Evolutionary conservation across 2,329 filamentous ascomycete genomes (phyloP).

Genomic region (Cucurbitaria berberidis): DNA sequence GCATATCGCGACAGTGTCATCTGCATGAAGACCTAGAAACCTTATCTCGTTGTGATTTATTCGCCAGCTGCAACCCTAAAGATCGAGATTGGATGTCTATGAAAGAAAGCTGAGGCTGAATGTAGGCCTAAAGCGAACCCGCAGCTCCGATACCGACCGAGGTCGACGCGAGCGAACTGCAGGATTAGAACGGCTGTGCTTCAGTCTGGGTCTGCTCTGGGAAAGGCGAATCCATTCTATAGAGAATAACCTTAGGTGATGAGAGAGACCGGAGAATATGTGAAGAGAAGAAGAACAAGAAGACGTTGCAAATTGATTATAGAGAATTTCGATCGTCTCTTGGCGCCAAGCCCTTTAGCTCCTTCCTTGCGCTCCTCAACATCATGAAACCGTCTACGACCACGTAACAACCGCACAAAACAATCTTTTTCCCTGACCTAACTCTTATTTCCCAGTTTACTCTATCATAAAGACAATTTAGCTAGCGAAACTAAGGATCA

Average conservation of each 20-base stretch:
- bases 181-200: constrained; percentile 50
- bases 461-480: not conserved
- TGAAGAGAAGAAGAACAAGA: constrained; percentile 32
- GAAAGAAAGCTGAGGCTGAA: constrained; percentile 5
- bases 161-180: constrained; percentile 44
- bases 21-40: not conserved
- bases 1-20: constrained; percentile 12
- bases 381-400: not conserved
- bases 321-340: constrained; percentile 1
- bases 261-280: constrained; percentile 40
- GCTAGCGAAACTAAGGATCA: not conserved
- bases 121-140: constrained; percentile 52
- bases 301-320: not conserved
- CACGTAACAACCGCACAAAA: not conserved
- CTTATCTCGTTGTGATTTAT: not conserved
- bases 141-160: constrained; percentile 43
- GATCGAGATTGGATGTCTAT: not conserved
- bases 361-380: not conserved
- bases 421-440: not conserved
- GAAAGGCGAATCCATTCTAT: constrained; percentile 37
- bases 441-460: too few species aligned
- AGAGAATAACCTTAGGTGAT: constrained; percentile 35
- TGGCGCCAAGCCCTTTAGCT: not conserved
- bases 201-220: constrained; percentile 45
- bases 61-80: not conserved